These are phyloP conservation scores for Platismatia glauca DNA, from an alignment of 495 filamentous ascomycete genomes.

Conservation along the genomic window DNA sequence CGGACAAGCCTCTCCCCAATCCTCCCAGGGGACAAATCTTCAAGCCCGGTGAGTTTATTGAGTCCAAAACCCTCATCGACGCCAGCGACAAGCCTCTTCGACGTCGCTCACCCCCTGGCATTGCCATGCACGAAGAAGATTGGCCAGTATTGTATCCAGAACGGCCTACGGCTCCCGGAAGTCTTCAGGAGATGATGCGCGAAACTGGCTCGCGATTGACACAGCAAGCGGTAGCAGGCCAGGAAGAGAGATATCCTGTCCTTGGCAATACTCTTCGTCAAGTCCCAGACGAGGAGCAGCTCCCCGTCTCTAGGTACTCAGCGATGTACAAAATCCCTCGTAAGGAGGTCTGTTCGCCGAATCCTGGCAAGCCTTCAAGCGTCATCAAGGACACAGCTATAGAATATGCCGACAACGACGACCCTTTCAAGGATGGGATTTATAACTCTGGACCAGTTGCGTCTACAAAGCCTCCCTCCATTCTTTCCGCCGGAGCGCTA, in stretches of 20 bases:
- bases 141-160: conserved; percentile 24
- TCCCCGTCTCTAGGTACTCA: conserved; percentile 20
- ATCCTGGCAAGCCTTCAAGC: not conserved
- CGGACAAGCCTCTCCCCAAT: conserved; percentile 25
- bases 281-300: conserved; percentile 4
- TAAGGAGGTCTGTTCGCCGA: conserved; percentile 4
- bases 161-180: conserved; percentile 10
- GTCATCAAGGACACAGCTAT: not conserved
- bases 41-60: not conserved
- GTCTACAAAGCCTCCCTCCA: not conserved
- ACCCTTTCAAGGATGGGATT: conserved; percentile 14
- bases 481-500: conserved; percentile 16
- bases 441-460: conserved; percentile 7
- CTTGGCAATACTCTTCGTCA: conserved; percentile 12
- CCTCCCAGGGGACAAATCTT: conserved; percentile 21
- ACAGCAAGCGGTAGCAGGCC: conserved; percentile 2
- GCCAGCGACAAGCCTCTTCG: conserved; percentile 25
- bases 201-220: conserved; percentile 14
- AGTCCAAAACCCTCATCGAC: conserved; percentile 25
- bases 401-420: not conserved
- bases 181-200: conserved; percentile 18
- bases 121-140: conserved; percentile 18
- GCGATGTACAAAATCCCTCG: conserved; percentile 3
- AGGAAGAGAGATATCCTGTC: conserved; percentile 17
- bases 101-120: conserved; percentile 17